Evolutionary conservation across 2,329 filamentous ascomycete genomes (phyloP), one percentile per base, ranked within the genome.

Genomic region (Coniochaeta sp.): DNA sequence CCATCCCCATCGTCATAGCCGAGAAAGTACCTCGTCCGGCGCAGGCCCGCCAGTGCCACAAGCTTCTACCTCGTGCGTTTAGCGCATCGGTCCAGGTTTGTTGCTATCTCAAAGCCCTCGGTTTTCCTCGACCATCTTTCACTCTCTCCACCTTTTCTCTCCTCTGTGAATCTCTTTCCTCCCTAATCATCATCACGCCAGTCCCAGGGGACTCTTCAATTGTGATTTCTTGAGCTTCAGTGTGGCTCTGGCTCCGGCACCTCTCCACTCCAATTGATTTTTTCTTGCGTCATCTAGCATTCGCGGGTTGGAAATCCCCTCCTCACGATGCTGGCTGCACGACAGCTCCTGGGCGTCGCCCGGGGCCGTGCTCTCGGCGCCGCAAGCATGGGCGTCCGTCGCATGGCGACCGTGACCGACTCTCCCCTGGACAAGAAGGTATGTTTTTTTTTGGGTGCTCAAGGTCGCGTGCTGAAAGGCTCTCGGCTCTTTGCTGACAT

Each of bases 391-490:
- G 79, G 83, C 73, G 75, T 87, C 71, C 84, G 87, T 69, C 82
- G 87, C 69, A 87, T 97, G 82, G 93, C 93, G 66, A 96, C 93
- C 69, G 89, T 92, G 72, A 84, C 86, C 71, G 91, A 96, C 79
- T 87, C 87, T 73, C 86, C 91, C 70, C 88, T 99, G 68, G 90
- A 93, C 81, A 88, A 88, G 81, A 96, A 97, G 89, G 95, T 84
- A 73, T 67, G 79, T 67, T 58, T 59, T 40, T 38, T 12, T 14
- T 16, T 38, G 36, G n/a, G n/a, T n/a, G 11, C 34, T 38, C n/a
- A 17, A 38, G 31, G 38, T 43, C 33, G 24, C 55, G 17, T 43
- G 17, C 14, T 19, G 40, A 31, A 28, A 19, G 26, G 19, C 11
- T 16, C 5, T 5, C 33, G 38, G 54, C 26, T 14, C 11, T 36